Base-by-base conservation (phyloP, 2,329 filamentous ascomycete species). In the Diaporthe batatas region DNA sequence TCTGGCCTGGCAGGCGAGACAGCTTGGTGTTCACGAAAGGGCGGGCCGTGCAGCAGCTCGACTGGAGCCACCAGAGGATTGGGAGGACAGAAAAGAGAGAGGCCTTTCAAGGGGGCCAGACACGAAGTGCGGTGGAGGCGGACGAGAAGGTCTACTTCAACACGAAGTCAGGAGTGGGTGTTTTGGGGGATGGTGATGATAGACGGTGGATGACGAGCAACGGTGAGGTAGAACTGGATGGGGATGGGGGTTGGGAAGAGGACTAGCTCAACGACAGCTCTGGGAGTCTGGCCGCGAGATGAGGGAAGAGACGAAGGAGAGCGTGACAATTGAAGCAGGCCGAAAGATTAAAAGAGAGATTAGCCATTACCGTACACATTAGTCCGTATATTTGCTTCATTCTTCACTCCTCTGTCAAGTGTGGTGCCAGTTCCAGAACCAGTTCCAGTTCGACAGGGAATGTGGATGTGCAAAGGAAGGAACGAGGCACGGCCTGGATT, bases 341-440 rank as follows among this genome's bases (percentile, higher is more conserved):
- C 71, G 69, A 70, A 59, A 70, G 57, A 70, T 67, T 67, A 67
- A 67, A 53, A 67, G 62, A 67, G 47, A 67, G 62, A 67, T 67
- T 67, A 53, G 47, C 62, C 62, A 67, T 67, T 67, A 67, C 62
- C 62, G 62, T 53, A 67, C 62, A 67, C 62, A 67, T 67, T 67
- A 53, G 62, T 53, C 47, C 62, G 62, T 67, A 67, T 53, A 67
- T 67, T 67, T 67, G 62, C 62, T 67, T 67, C 62, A 67, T 67
- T 67, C 62, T 67, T 67, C 62, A 53, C 62, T 67, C 59, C 25
- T 64, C 62, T 67, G 62, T 67, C 47, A 67, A 67, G 62, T 67
- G 62, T 67, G 62, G 62, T 67, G 62, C 62, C 62, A 70, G 49
- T 70, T 70, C 55, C 51, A 69, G 55, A 54, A 70, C 68, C 55